Evolutionary conservation across 1,139 yeast species (phyloP).

Genomic region (Candida sp.): DNA sequence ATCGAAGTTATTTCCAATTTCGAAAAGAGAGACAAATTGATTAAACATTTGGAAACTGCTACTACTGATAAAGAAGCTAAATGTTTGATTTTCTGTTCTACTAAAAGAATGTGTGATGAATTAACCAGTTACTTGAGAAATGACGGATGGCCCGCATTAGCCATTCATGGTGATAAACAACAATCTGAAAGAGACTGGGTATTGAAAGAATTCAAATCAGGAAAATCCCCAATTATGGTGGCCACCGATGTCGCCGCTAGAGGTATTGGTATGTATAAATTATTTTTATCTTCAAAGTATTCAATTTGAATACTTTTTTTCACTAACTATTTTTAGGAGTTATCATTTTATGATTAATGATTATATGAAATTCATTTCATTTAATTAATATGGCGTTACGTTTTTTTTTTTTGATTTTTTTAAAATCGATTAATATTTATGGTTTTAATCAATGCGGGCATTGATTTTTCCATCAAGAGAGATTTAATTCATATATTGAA

Average conservation of each 20-base stretch:
- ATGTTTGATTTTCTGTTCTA: constrained; percentile 85
- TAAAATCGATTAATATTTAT: neutral
- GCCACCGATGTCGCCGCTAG: constrained; percentile 99
- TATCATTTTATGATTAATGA: neutral
- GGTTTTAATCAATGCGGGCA: constrained; percentile 1
- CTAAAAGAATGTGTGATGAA: constrained; percentile 97
- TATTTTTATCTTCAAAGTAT: neutral
- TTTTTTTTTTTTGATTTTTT: neutral
- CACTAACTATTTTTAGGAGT: constrained; percentile 4
- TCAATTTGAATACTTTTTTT: neutral
- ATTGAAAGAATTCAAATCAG: constrained; percentile 83
- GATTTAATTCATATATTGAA: constrained; percentile 4
- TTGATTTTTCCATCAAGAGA: constrained; percentile 1
- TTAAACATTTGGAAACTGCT: constrained; percentile 80
- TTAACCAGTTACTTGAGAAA: constrained; percentile 87
- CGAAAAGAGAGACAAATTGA: constrained; percentile 89
- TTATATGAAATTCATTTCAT: neutral
- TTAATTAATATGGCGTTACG: neutral
- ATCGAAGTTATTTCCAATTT: constrained; percentile 90
- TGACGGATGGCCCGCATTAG: constrained; percentile 99
- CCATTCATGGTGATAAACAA: constrained; percentile 98
- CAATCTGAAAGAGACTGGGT: constrained; percentile 99
- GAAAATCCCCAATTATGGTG: constrained; percentile 95
- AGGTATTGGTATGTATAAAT: constrained; percentile 90
- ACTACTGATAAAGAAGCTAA: constrained; percentile 78